Percentiles rank a stretch among this genome's conserved stretches.
Conservation (phyloP, 164 flowering plant genomes). For the Cinnamomum micranthum region DNA sequence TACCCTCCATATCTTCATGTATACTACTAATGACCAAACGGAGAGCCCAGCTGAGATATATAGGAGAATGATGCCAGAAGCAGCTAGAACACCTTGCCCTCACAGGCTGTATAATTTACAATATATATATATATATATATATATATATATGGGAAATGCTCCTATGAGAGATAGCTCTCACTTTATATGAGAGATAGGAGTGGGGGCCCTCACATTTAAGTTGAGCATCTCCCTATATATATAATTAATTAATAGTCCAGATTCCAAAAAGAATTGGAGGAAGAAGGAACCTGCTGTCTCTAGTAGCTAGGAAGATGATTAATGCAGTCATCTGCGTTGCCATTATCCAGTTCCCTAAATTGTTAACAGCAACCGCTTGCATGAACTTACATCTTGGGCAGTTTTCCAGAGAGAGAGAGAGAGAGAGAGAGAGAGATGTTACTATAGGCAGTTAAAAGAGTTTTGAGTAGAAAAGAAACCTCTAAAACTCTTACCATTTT, state of each 20-base stretch:
- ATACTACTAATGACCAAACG: slow-evolving; percentile 79
- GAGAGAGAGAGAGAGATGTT: background rate
- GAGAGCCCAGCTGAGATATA: slow-evolving; percentile 89
- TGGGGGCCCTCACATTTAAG: no score
- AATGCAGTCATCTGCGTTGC: slow-evolving; percentile 92
- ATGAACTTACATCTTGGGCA: background rate
- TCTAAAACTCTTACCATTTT: slow-evolving; percentile 65
- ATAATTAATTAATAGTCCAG: no score
- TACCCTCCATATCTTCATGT: slow-evolving; percentile 80
- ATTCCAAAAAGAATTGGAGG: no score
- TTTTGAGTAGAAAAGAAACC: slow-evolving; percentile 34
- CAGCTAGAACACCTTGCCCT: slow-evolving; percentile 45
- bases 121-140: no score
- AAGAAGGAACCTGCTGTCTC: slow-evolving; percentile 90
- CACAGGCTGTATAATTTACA: slow-evolving; percentile 42
- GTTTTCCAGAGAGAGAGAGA: background rate
- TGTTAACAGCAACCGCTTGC: slow-evolving; percentile 97
- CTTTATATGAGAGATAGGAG: no score
- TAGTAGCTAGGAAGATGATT: slow-evolving; percentile 71
- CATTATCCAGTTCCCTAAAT: slow-evolving; percentile 95
- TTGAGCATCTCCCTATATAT: no score
- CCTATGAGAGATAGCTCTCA: no score
- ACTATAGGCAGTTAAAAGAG: background rate
- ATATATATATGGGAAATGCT: no score
- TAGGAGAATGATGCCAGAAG: slow-evolving; percentile 67